Percentiles rank a stretch among this genome's conserved stretches.
phyloP scores from a whole-genome alignment of 2,329 filamentous ascomycete species.

The Acrodontium crateriforme region DNA sequence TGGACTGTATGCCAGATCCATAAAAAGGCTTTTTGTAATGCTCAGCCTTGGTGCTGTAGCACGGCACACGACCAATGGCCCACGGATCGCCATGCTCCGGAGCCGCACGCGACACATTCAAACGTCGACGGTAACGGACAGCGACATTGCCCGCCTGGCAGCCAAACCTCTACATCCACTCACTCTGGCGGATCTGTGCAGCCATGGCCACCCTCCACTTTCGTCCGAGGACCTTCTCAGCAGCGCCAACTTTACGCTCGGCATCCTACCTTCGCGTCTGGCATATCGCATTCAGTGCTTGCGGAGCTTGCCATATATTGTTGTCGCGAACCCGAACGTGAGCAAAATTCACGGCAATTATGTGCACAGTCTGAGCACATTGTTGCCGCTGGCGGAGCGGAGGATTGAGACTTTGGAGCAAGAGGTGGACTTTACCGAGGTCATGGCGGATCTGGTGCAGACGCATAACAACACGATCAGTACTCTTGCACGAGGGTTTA shows the following conservation, averaged over 20 bases:
- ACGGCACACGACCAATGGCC: constrained; percentile 6
- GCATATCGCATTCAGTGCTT: constrained; percentile 89
- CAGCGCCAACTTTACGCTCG: constrained; percentile 91
- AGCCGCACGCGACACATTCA: constrained; percentile 16
- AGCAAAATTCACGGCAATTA: constrained; percentile 94
- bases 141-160: constrained; percentile 67
- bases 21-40: constrained; percentile 16
- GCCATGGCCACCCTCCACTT: constrained; percentile 75
- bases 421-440: constrained; percentile 80
- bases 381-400: constrained; percentile 68
- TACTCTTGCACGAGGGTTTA: constrained; percentile 77
- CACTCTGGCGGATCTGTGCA: constrained; percentile 77
- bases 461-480: constrained; percentile 93
- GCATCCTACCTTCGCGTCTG: constrained; percentile 78
- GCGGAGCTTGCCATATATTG: constrained; percentile 89
- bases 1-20: background rate
- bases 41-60: constrained; percentile 15
- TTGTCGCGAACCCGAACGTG: constrained; percentile 95
- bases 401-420: constrained; percentile 67
- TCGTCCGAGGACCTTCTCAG: constrained; percentile 66
- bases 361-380: constrained; percentile 76
- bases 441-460: constrained; percentile 86
- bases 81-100: constrained; percentile 1
- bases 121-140: constrained; percentile 42
- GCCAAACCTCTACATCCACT: constrained; percentile 65